Evolutionary conservation across 2,329 filamentous ascomycete genomes (phyloP).

Genomic region (Aspergillus vadensis): DNA sequence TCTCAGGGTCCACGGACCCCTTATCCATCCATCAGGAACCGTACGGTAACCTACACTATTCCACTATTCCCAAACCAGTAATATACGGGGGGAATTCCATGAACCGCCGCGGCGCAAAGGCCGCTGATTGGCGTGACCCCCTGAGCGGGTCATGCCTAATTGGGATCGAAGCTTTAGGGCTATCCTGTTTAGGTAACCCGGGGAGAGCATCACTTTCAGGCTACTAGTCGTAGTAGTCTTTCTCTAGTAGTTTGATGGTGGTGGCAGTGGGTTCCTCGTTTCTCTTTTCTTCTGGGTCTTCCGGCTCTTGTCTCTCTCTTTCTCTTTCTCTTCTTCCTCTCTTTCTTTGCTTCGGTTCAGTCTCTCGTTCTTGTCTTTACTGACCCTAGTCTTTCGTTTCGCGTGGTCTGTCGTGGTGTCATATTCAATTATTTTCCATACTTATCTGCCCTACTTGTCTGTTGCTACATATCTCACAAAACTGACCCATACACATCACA

Average conservation of each 20-base stretch:
- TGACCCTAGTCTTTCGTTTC: conserved; percentile 27
- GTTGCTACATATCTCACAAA: conserved; percentile 2
- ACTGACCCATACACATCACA: neutral
- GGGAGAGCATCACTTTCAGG: neutral
- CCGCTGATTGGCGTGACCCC: conserved; percentile 17
- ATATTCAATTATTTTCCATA: neutral
- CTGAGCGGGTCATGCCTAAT: conserved; percentile 1
- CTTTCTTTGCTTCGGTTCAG: conserved; percentile 15
- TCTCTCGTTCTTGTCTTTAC: conserved; percentile 28
- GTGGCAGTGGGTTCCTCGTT: neutral
- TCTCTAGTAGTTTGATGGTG: neutral
- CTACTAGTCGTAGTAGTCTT: neutral
- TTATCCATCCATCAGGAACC: neutral
- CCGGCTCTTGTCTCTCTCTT: conserved; percentile 5
- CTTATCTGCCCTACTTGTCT: neutral
- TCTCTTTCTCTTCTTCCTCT: neutral
- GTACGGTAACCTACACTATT: too few relatives aligned
- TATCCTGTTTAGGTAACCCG: conserved; percentile 5
- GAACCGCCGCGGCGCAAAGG: conserved; percentile 19
- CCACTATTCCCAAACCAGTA: neutral
- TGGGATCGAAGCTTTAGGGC: neutral
- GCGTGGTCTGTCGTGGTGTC: neutral
- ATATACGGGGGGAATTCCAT: conserved; percentile 11
- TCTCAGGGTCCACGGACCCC: neutral
- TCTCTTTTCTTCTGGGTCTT: conserved; percentile 3